Conservation (phyloP, 176 grass and related monocot species). For the Cenchrus americanus region DNA sequence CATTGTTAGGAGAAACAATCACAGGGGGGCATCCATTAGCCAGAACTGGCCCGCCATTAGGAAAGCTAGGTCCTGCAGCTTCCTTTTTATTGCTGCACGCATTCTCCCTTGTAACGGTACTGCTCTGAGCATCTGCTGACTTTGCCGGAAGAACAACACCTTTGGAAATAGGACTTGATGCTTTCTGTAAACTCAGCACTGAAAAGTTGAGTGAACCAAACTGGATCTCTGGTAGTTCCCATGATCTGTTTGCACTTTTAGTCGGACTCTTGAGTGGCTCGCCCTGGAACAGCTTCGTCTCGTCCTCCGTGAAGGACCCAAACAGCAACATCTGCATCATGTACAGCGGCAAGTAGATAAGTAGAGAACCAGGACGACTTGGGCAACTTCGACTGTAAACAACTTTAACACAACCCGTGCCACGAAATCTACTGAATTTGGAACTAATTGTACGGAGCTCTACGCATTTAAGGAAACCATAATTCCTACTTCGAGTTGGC, state of each 20-base stretch:
- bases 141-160: constrained; percentile 44
- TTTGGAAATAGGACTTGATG: constrained; percentile 36
- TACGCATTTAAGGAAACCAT: background rate
- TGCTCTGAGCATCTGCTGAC: constrained; percentile 36
- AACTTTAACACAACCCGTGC: background rate
- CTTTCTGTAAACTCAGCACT: constrained; percentile 47
- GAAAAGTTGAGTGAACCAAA: constrained; percentile 79
- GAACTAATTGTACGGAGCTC: background rate
- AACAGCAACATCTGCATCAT: constrained; percentile 69
- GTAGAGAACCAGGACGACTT: background rate
- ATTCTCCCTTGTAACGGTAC: constrained; percentile 31
- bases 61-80: constrained; percentile 30
- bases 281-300: constrained; percentile 63
- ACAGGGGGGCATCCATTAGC: constrained; percentile 53
- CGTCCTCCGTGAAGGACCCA: constrained; percentile 83
- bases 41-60: constrained; percentile 42
- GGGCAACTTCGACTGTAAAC: background rate
- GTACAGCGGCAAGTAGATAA: constrained; percentile 3
- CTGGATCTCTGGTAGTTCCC: constrained; percentile 56
- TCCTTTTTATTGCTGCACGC: constrained; percentile 30
- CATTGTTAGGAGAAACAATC: constrained; percentile 45
- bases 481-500: background rate
- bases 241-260: constrained; percentile 36
- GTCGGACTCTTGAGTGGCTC: constrained; percentile 20
- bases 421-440: background rate